phyloP scores from a whole-genome alignment of 106 monocot genomes.

The Allium sativum region DNA sequence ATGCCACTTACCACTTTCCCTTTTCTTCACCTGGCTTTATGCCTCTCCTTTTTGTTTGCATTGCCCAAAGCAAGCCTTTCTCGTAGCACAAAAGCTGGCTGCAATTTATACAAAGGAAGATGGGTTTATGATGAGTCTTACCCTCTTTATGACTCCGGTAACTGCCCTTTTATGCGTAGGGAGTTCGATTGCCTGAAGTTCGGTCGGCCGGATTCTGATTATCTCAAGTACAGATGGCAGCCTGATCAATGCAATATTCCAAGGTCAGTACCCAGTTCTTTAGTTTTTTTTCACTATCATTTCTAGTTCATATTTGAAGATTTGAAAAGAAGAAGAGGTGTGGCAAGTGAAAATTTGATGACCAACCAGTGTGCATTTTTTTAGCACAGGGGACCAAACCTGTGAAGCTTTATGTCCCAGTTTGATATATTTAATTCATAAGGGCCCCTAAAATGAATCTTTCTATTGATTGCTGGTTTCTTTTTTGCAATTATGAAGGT shows the following conservation, averaged over 20 bases:
- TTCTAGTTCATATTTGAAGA: too few species aligned
- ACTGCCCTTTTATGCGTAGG: constrained; percentile 46
- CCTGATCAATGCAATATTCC: constrained; percentile 8
- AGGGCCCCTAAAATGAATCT: too few species aligned
- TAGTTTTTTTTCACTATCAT: neutral
- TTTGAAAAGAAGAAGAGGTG: too few species aligned
- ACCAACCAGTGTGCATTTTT: too few species aligned
- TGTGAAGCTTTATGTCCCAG: neutral
- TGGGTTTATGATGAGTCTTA: constrained; percentile 67
- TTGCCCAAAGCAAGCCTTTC: neutral
- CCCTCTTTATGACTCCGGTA: constrained; percentile 54
- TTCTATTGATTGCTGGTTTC: neutral
- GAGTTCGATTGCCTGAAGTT: constrained; percentile 63
- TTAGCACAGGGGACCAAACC: neutral
- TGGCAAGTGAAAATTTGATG: too few species aligned
- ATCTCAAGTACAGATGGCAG: constrained; percentile 76
- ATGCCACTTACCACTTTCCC: too few species aligned
- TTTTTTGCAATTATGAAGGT: constrained; percentile 14
- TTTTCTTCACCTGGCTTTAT: neutral
- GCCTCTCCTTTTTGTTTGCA: neutral
- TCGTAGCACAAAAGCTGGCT: neutral
- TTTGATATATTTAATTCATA: too few species aligned
- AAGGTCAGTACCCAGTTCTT: constrained; percentile 13
- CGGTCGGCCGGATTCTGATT: constrained; percentile 50
- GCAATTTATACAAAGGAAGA: constrained; percentile 43